A percentile compares a stretch with the other conserved stretches of the same genome.
Conservation (phyloP, 257 asterid species). For the Fraxinus cuspidata region DNA sequence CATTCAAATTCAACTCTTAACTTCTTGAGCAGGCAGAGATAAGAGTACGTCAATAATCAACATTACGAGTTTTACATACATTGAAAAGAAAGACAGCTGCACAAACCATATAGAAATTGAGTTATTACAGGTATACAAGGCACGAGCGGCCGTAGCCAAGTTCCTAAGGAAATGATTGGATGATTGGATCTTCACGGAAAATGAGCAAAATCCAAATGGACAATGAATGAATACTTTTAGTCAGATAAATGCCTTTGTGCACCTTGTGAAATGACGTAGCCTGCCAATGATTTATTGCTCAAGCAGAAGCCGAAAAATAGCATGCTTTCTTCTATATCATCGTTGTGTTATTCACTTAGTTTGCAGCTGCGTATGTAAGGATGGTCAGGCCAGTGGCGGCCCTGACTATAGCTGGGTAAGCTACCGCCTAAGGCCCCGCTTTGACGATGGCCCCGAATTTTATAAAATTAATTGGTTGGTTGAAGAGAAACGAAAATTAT, state of each 20-base stretch:
- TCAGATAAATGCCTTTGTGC: conserved; percentile 19
- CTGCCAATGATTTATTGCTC: conserved; percentile 19
- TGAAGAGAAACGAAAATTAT: too few species aligned
- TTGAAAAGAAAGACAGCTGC: conserved; percentile 25
- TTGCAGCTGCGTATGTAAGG: conserved; percentile 76
- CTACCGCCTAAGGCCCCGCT: too few species aligned
- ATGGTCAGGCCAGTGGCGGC: too few species aligned
- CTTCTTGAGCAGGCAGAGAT: conserved; percentile 23
- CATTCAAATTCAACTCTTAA: conserved; percentile 26
- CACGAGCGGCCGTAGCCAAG: conserved; percentile 26
- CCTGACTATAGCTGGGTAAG: too few species aligned
- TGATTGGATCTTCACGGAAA: conserved; percentile 34
- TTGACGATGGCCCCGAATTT: too few species aligned
- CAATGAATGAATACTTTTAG: conserved; percentile 22
- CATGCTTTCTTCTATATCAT: conserved; percentile 24
- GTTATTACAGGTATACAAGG: conserved; percentile 25
- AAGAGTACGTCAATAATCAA: conserved; percentile 34
- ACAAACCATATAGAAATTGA: conserved; percentile 21
- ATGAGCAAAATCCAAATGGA: conserved; percentile 30
- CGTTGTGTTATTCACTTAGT: conserved; percentile 56
- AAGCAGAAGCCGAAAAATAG: conserved; percentile 20
- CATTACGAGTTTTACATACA: conserved; percentile 13
- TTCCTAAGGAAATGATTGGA: conserved; percentile 28
- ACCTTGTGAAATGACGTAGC: conserved; percentile 13
- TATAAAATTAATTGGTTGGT: too few species aligned